Evolutionary conservation across 768 basidiomycete species (phyloP).

Genomic region (Piloderma croceum): DNA sequence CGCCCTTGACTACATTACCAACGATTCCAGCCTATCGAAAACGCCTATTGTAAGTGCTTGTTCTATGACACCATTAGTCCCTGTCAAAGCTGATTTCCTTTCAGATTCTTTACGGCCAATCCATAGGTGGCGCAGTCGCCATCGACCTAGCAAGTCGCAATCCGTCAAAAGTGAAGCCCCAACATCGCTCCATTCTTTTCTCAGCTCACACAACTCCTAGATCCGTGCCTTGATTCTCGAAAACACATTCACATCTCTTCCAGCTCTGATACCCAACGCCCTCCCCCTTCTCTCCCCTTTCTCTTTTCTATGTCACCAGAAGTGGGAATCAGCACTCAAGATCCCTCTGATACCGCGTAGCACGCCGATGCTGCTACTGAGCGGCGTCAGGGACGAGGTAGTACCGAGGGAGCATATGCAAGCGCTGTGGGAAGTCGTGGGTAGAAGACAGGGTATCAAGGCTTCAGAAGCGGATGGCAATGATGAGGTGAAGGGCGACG

Average conservation of each 20-base stretch:
- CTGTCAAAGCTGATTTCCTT: neutral
- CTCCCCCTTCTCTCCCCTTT: conserved; percentile 70
- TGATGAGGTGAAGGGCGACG: conserved; percentile 6
- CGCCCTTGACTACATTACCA: conserved; percentile 64
- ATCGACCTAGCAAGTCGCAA: conserved; percentile 84
- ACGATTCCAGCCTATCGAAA: conserved; percentile 55
- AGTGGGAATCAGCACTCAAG: conserved; percentile 66
- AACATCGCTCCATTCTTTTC: neutral
- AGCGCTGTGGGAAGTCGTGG: conserved; percentile 59
- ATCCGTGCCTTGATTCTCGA: conserved; percentile 80
- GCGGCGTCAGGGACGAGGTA: conserved; percentile 55
- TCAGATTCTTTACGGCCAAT: conserved; percentile 77
- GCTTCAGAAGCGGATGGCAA: conserved; percentile 4
- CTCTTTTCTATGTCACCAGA: conserved; percentile 78
- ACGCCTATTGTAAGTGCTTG: conserved; percentile 56
- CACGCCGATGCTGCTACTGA: conserved; percentile 78
- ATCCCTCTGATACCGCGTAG: conserved; percentile 48
- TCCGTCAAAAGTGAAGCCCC: conserved; percentile 50
- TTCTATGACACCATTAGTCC: neutral
- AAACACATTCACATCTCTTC: conserved; percentile 89
- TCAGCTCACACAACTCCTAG: conserved; percentile 29
- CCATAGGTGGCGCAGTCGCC: conserved; percentile 89
- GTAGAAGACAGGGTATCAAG: conserved; percentile 43
- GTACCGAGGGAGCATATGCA: conserved; percentile 54
- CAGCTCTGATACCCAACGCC: conserved; percentile 72